Base-by-base conservation (phyloP, 306 rosid genomes). In the Cucurbita maxima region DNA sequence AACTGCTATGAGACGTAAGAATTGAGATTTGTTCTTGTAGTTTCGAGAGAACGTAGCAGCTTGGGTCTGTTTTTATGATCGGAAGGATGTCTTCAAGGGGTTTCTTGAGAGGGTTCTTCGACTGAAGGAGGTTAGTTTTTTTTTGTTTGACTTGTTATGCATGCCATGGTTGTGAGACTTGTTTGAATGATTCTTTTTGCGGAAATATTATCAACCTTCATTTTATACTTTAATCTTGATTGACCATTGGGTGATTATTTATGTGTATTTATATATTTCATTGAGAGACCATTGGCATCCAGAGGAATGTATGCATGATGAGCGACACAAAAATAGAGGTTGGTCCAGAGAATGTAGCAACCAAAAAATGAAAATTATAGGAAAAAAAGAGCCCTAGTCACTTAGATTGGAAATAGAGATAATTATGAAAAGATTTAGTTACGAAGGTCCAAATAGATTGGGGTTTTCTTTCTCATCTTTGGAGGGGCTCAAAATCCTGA, bases 31-130 rank as follows among this genome's bases (percentile, higher is more conserved):
- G 37, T 53, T 19, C 70, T 71, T 75, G 83, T 90, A 94, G 99
- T 94, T 94, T 75, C 87, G 97, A 40, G 99, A 91, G 80, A 94
- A 94, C 77, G 96, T 94, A 47, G 92, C 90, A 16, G 97, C 99
- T 72, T 94, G 99, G 99, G 88, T 79, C 38, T 91, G 99, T 77
- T 94, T 89, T 85, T 81, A 94, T 72, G 94, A 91, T 69, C 85
- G 83, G 72, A 91, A 91, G 81, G 95, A 89, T 38, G 73, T 77
- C 55, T 94, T 94, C 75, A 84, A 84, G 77, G 96, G 83, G 44
- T 94, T 91, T 79, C 88, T 94, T 43, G 96, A 89, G 85, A 89
- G 91, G 82, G 96, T 91, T 84, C 90, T 94, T 78, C 84, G 83
- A 25, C 84, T 91, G 70, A 94, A 94, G 83, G 94, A 87, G 91